Conservation (phyloP, 1,139 yeast species). For the Magnusiomyces fungicola region DNA sequence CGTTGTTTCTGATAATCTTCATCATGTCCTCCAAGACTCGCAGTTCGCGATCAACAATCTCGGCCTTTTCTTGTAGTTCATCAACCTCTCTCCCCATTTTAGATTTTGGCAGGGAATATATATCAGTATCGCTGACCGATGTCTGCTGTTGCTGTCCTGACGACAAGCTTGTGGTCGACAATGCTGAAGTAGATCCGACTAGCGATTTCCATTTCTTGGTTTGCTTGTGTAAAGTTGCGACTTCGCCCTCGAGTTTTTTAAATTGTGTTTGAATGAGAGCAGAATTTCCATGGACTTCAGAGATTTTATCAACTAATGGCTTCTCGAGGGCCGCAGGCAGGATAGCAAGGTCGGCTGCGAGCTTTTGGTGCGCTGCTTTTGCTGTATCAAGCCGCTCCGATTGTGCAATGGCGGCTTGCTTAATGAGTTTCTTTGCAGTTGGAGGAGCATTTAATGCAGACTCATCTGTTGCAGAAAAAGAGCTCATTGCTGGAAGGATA, state of each 20-base stretch:
- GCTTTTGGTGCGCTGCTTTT: conserved; percentile 14
- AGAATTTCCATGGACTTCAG: conserved; percentile 24
- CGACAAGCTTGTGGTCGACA: background rate
- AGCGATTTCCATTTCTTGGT: conserved; percentile 20
- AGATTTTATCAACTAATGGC: conserved; percentile 24
- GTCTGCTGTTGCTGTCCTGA: background rate
- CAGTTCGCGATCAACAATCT: conserved; percentile 42
- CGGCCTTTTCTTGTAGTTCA: conserved; percentile 41
- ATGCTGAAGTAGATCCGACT: conserved; percentile 15
- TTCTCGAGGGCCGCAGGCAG: conserved; percentile 23
- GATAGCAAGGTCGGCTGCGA: conserved; percentile 12
- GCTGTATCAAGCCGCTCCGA: conserved; percentile 25
- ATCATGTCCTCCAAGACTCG: conserved; percentile 40
- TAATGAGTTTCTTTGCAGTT: conserved; percentile 24
- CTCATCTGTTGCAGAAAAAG: too few relatives aligned
- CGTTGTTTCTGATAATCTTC: conserved; percentile 12
- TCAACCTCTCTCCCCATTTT: conserved; percentile 30
- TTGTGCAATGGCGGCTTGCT: conserved; percentile 31
- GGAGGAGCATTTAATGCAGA: too few relatives aligned
- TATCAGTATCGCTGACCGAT: background rate
- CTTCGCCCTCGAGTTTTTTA: conserved; percentile 18
- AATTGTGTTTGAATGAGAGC: conserved; percentile 22
- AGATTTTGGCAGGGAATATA: conserved; percentile 3
- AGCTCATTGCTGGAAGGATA: too few relatives aligned
- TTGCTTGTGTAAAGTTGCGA: conserved; percentile 17